Conservation (phyloP, 805 yeast genomes). For the Spathaspora boniae region DNA sequence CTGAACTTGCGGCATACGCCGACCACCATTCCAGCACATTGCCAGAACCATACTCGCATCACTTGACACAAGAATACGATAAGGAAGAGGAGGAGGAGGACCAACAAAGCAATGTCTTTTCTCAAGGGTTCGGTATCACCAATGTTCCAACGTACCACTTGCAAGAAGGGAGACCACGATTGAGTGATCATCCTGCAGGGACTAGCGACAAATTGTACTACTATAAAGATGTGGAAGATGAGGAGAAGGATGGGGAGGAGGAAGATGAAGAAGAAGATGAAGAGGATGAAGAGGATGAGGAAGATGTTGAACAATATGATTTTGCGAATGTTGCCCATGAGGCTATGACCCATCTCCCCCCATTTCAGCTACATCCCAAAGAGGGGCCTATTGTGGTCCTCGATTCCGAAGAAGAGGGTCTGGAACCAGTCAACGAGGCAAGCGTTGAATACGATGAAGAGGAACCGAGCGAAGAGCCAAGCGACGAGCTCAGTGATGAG, state of each 20-base stretch:
- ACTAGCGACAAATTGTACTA: conserved; percentile 44
- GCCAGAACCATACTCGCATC: background rate
- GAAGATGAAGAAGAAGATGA: conserved; percentile 9
- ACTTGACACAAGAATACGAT: background rate
- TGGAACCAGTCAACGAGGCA: conserved; percentile 6
- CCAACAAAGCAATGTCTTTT: background rate
- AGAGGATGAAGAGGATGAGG: conserved; percentile 6
- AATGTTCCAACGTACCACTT: conserved; percentile 6
- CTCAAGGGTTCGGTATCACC: conserved; percentile 1
- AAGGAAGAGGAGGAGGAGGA: background rate
- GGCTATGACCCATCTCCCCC: too few relatives aligned
- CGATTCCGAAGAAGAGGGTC: conserved; percentile 6
- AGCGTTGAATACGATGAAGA: conserved; percentile 8
- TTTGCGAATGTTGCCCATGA: background rate
- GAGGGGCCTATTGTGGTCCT: background rate
- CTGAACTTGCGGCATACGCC: too few relatives aligned
- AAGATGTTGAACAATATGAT: conserved; percentile 6
- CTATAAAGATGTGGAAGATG: conserved; percentile 7
- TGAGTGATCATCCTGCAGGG: conserved; percentile 28
- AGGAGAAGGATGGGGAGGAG: conserved; percentile 25
- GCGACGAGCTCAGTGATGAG: conserved; percentile 5
- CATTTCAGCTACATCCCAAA: too few relatives aligned
- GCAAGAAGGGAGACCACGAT: conserved; percentile 10
- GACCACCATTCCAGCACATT: too few relatives aligned
- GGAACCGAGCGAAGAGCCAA: conserved; percentile 4